These are phyloP conservation scores for Leishmania major DNA, from an alignment of 208 protist species.

Conservation along the genomic window DNA sequence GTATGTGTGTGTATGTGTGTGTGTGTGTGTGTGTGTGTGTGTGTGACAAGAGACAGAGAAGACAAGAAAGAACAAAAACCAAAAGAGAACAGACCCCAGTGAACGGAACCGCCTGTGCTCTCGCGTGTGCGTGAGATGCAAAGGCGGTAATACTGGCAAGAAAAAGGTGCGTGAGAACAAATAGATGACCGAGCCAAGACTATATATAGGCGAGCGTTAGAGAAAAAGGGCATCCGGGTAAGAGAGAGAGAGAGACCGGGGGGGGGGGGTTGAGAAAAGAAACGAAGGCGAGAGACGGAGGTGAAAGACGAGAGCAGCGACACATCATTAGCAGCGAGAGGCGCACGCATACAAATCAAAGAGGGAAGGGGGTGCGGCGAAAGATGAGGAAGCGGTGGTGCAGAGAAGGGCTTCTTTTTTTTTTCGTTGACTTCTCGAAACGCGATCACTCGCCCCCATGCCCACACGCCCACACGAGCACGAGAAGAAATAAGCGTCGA, in stretches of 20 bases:
- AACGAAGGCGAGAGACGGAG: background rate
- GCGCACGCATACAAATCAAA: slow-evolving; percentile 6
- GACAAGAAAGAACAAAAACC: background rate
- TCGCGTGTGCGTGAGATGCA: slow-evolving; percentile 7
- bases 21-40: background rate
- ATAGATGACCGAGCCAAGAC: background rate
- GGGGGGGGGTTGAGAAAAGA: background rate
- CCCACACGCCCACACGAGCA: background rate
- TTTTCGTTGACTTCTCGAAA: background rate
- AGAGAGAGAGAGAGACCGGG: background rate
- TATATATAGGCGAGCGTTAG: background rate
- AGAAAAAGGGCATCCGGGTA: background rate
- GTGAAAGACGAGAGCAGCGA: background rate
- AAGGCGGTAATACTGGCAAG: background rate
- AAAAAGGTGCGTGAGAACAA: background rate
- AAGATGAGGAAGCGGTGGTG: background rate
- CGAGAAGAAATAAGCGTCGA: background rate
- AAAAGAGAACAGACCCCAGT: background rate
- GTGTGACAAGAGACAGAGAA: too few relatives aligned
- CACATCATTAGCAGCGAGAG: background rate
- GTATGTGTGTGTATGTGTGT: background rate
- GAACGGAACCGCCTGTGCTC: background rate
- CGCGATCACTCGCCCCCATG: background rate
- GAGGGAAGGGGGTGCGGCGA: background rate
- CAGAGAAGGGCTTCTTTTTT: background rate